Conservation (phyloP, 495 filamentous ascomycete species). For the Xylaria telfairii region DNA sequence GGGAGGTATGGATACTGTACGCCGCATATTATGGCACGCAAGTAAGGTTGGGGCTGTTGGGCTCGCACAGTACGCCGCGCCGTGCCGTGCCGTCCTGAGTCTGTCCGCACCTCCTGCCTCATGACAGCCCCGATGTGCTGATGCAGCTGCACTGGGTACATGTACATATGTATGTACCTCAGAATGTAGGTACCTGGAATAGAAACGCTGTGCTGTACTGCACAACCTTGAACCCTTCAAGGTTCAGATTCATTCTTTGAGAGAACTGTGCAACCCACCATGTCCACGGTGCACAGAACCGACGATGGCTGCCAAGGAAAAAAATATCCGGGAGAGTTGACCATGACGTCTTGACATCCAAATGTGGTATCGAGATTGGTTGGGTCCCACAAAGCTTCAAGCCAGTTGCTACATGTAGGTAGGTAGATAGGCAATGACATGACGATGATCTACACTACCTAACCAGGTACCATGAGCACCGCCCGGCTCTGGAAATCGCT, state of each 20-base stretch:
- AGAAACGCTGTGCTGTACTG: no score
- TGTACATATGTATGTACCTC: no score
- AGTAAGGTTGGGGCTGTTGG: neutral
- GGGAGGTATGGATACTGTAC: no score
- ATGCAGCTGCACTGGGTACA: neutral
- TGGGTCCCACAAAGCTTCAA: constrained; percentile 1
- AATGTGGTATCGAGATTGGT: constrained; percentile 10
- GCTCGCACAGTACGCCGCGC: neutral
- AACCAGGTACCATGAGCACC: neutral
- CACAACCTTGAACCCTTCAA: no score
- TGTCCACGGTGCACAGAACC: constrained; percentile 12
- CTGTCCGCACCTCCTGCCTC: neutral
- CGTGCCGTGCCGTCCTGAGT: neutral
- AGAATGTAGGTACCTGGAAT: no score
- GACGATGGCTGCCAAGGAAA: constrained; percentile 10
- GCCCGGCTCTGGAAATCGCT: neutral
- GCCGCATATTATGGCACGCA: neutral
- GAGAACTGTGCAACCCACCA: neutral
- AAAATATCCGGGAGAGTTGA: neutral
- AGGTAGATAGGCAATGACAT: constrained; percentile 12
- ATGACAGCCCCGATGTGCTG: neutral
- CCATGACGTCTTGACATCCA: constrained; percentile 18
- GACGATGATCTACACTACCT: neutral
- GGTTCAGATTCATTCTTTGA: neutral
- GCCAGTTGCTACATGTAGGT: neutral